A percentile compares a stretch with the other conserved stretches of the same genome.
phyloP scores from a whole-genome alignment of 2,329 filamentous ascomycete genomes.

The Arthrobotrys megalospora region DNA sequence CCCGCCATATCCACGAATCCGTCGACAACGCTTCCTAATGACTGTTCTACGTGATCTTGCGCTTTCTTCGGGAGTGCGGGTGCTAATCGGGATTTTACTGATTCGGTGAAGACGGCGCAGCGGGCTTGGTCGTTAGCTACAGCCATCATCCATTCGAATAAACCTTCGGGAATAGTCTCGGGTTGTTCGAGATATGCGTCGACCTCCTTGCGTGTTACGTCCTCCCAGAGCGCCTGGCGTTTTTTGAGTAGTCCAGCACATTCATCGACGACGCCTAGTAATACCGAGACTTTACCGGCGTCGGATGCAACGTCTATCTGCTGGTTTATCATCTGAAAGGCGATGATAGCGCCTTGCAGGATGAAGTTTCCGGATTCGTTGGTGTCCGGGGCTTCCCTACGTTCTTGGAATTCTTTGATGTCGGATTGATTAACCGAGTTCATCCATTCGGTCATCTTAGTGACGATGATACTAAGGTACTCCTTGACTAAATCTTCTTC shows the following conservation, averaged over 20 bases:
- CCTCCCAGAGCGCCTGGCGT: constrained; percentile 88
- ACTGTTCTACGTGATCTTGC: constrained; percentile 82
- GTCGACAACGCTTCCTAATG: constrained; percentile 82
- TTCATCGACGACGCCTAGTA: constrained; percentile 94
- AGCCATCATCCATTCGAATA: constrained; percentile 89
- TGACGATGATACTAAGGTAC: constrained; percentile 95
- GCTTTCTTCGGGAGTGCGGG: constrained; percentile 89
- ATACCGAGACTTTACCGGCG: constrained; percentile 88
- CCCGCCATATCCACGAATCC: constrained; percentile 96
- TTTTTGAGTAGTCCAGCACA: constrained; percentile 90
- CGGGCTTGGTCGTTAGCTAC: constrained; percentile 99
- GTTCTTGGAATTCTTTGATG: constrained; percentile 82
- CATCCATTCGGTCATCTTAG: constrained; percentile 97
- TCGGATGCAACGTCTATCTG: constrained; percentile 88
- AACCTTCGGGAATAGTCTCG: constrained; percentile 63
- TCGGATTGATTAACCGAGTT: constrained; percentile 90
- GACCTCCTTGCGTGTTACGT: constrained; percentile 88
- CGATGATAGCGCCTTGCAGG: constrained; percentile 67
- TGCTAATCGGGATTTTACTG: constrained; percentile 77
- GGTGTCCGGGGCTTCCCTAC: constrained; percentile 68
- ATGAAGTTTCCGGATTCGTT: constrained; percentile 64
- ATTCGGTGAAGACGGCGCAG: constrained; percentile 92
- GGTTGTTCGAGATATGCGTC: constrained; percentile 76
- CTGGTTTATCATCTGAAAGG: constrained; percentile 98
- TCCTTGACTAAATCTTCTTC: constrained; percentile 92